Conservation (phyloP, 805 yeast species). For the Danielozyma ontarioensis region DNA sequence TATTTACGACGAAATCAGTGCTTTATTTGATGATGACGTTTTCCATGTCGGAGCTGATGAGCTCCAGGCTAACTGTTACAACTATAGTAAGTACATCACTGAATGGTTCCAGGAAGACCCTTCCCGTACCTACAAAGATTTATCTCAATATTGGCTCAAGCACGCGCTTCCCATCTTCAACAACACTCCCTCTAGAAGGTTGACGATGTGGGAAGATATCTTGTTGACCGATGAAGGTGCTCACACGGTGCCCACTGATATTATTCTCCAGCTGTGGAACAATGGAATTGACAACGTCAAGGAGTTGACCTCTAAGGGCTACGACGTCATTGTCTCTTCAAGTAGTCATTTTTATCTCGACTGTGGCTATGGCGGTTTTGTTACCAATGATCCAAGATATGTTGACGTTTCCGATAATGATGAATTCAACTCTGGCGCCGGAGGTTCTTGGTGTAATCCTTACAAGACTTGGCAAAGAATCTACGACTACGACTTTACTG, state of each 20-base stretch:
- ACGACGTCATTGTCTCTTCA: constrained; percentile 35
- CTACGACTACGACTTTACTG: constrained; percentile 29
- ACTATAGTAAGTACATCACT: constrained; percentile 17
- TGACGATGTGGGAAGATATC: constrained; percentile 41
- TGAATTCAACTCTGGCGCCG: constrained; percentile 24
- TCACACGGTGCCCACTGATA: constrained; percentile 21
- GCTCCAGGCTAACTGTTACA: constrained; percentile 28
- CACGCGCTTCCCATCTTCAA: constrained; percentile 27
- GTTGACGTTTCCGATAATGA: constrained; percentile 15
- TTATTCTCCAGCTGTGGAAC: constrained; percentile 34
- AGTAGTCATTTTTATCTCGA: constrained; percentile 31
- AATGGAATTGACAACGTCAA: constrained; percentile 14
- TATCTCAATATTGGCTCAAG: constrained; percentile 32
- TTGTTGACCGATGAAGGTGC: constrained; percentile 19
- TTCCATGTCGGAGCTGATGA: constrained; percentile 42
- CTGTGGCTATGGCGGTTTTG: constrained; percentile 37
- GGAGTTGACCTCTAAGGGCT: constrained; percentile 25
- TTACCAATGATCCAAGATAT: constrained; percentile 30
- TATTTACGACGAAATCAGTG: constrained; percentile 28
- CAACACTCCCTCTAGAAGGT: constrained; percentile 14
- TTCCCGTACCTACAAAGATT: constrained; percentile 20
- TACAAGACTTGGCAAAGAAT: constrained; percentile 42
- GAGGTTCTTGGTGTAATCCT: constrained; percentile 40
- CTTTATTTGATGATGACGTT: constrained; percentile 27
- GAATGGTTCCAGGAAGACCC: constrained; percentile 23